Evolutionary conservation across 1,284 basidiomycete species (phyloP).

Genomic region (Ustilago crameri): DNA sequence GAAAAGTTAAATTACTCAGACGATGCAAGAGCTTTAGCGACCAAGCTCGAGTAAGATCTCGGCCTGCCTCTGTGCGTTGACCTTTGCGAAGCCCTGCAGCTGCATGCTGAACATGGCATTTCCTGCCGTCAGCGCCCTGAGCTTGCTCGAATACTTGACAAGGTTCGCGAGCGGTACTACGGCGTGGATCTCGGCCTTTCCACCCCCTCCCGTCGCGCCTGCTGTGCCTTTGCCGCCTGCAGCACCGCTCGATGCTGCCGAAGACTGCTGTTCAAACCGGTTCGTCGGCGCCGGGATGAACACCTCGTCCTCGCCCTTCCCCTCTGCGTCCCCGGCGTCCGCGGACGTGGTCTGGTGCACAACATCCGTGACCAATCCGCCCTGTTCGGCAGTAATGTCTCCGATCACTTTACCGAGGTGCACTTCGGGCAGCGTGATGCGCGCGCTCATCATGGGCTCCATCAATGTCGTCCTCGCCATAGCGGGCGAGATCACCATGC

Average conservation of each 20-base stretch:
- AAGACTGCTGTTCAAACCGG: slow-evolving; percentile 74
- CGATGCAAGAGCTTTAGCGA: slow-evolving; percentile 13
- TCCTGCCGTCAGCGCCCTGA: slow-evolving; percentile 83
- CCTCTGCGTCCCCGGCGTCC: slow-evolving; percentile 54
- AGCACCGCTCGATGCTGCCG: slow-evolving; percentile 64
- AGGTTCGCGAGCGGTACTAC: slow-evolving; percentile 81
- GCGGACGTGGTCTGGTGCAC: slow-evolving; percentile 71
- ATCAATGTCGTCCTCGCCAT: slow-evolving; percentile 49
- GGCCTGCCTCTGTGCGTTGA: slow-evolving; percentile 43
- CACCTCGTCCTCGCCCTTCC: slow-evolving; percentile 72
- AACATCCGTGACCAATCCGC: slow-evolving; percentile 57
- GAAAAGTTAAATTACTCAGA: no score
- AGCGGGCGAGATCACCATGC: background rate
- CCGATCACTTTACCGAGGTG: slow-evolving; percentile 61
- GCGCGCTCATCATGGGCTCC: slow-evolving; percentile 66
- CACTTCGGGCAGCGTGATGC: slow-evolving; percentile 44
- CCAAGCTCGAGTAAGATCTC: slow-evolving; percentile 60
- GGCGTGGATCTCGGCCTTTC: slow-evolving; percentile 66
- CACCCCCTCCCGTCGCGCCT: slow-evolving; percentile 56
- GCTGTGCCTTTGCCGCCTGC: slow-evolving; percentile 59
- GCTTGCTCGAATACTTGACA: slow-evolving; percentile 80
- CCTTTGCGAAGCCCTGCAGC: slow-evolving; percentile 77
- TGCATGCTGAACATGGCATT: slow-evolving; percentile 83
- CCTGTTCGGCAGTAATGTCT: slow-evolving; percentile 62
- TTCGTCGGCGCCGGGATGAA: slow-evolving; percentile 77